Evolutionary conservation across 768 basidiomycete species (phyloP).

Genomic region (Boletus bicolor): DNA sequence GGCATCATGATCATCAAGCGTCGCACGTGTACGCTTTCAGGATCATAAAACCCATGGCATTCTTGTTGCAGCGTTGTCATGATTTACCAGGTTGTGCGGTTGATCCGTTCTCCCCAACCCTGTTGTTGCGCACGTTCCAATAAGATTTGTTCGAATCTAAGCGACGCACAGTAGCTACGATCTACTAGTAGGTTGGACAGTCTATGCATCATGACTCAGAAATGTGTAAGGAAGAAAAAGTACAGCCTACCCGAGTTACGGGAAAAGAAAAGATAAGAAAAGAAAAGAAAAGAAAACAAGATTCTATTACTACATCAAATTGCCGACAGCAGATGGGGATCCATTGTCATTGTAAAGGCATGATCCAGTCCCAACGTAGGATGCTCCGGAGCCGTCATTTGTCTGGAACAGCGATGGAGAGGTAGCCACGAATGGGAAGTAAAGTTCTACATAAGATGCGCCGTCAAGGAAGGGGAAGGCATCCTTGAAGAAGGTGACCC

Average conservation of each 20-base stretch:
- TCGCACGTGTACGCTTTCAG: too few relatives aligned
- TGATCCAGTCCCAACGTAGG: conserved; percentile 27
- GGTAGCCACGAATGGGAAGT: conserved; percentile 38
- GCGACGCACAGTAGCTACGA: background rate
- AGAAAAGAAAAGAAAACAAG: background rate
- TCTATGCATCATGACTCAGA: background rate
- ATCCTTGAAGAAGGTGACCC: conserved; percentile 32
- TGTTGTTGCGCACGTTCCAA: background rate
- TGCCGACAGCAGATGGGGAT: conserved; percentile 23
- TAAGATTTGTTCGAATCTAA: background rate
- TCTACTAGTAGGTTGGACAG: background rate
- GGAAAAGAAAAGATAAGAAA: too few relatives aligned
- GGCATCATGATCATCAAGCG: background rate
- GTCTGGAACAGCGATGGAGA: conserved; percentile 24
- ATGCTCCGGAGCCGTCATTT: conserved; percentile 16
- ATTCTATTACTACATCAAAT: conserved; percentile 18
- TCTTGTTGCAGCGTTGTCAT: background rate
- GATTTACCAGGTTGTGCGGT: background rate
- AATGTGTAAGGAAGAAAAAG: background rate
- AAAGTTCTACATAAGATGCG: conserved; percentile 31
- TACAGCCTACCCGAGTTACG: background rate
- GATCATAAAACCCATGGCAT: background rate
- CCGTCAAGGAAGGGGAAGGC: conserved; percentile 36
- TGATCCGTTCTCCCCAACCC: background rate
- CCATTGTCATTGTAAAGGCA: conserved; percentile 34